These are phyloP conservation scores for Aspergillus felis DNA, from an alignment of 2,329 filamentous ascomycete species.

Conservation along the genomic window DNA sequence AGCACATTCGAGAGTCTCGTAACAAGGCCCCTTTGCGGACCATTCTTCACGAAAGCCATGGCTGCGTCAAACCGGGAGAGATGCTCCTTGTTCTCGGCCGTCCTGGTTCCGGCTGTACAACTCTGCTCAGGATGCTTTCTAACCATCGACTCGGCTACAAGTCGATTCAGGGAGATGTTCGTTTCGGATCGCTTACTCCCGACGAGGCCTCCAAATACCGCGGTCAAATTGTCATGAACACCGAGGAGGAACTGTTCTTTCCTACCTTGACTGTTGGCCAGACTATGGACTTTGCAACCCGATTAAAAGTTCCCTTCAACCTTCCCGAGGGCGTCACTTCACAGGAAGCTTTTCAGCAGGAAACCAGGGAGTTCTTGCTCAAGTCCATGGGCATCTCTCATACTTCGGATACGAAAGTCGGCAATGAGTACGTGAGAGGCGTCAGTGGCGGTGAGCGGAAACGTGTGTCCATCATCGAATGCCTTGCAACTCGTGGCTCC, in stretches of 20 bases:
- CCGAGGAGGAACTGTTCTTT: constrained; percentile 51
- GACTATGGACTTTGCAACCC: constrained; percentile 54
- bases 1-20: constrained; percentile 51
- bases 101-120: constrained; percentile 67
- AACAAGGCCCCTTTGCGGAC: constrained; percentile 58
- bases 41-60: constrained; percentile 62
- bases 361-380: constrained; percentile 54
- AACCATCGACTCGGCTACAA: constrained; percentile 61
- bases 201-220: constrained; percentile 47
- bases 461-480: constrained; percentile 65
- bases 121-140: constrained; percentile 64
- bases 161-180: constrained; percentile 55
- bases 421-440: constrained; percentile 62
- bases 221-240: constrained; percentile 56
- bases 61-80: constrained; percentile 68
- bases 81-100: constrained; percentile 68
- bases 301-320: constrained; percentile 53
- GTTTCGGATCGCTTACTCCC: constrained; percentile 48
- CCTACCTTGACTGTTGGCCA: constrained; percentile 49
- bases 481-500: constrained; percentile 53
- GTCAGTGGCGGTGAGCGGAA: constrained; percentile 67
- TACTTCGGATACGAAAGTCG: constrained; percentile 62
- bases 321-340: constrained; percentile 44
- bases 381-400: constrained; percentile 57
- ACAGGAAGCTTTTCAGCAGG: constrained; percentile 45